Evolutionary conservation across 2,329 filamentous ascomycete genomes (phyloP).

Genomic region (Aureobasidium leucospermi): DNA sequence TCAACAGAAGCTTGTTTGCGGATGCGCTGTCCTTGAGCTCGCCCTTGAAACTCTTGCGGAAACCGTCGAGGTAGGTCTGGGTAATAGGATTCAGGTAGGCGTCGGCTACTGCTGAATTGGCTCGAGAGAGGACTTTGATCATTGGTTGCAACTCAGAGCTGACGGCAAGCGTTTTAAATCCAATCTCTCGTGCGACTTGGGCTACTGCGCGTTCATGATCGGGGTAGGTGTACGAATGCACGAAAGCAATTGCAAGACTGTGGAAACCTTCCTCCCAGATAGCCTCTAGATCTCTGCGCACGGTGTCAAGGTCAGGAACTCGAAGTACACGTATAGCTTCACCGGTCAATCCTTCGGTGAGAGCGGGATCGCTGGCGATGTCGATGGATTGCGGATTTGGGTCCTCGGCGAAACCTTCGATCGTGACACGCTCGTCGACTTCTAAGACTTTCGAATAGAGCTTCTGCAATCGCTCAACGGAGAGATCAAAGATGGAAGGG

Average conservation of each 20-base stretch:
- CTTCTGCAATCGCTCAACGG: slow-evolving; percentile 18
- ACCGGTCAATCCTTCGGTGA: slow-evolving; percentile 9
- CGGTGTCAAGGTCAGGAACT: slow-evolving; percentile 16
- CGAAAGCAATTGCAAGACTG: slow-evolving; percentile 29
- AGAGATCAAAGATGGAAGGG: slow-evolving; percentile 25
- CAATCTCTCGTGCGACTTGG: slow-evolving; percentile 16
- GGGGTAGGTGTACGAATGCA: slow-evolving; percentile 28
- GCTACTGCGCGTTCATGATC: slow-evolving; percentile 23
- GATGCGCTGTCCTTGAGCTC: slow-evolving; percentile 16
- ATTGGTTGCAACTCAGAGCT: slow-evolving; percentile 23
- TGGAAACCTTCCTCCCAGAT: slow-evolving; percentile 28
- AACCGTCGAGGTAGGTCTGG: slow-evolving; percentile 21
- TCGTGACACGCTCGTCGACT: slow-evolving; percentile 23
- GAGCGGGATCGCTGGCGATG: slow-evolving; percentile 17
- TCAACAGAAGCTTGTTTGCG: slow-evolving; percentile 73
- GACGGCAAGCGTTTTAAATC: no score
- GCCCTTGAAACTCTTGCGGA: slow-evolving; percentile 21
- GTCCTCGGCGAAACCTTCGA: slow-evolving; percentile 21
- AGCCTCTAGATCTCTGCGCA: slow-evolving; percentile 16
- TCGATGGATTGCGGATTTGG: not conserved
- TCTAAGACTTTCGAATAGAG: slow-evolving; percentile 20
- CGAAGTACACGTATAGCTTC: slow-evolving; percentile 24
- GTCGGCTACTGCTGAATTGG: slow-evolving; percentile 14
- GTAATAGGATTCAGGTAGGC: slow-evolving; percentile 17
- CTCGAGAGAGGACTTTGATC: slow-evolving; percentile 15